Evolutionary conservation across 2,329 filamentous ascomycete genomes (phyloP).

Genomic region (Exophiala lecanii-corni): DNA sequence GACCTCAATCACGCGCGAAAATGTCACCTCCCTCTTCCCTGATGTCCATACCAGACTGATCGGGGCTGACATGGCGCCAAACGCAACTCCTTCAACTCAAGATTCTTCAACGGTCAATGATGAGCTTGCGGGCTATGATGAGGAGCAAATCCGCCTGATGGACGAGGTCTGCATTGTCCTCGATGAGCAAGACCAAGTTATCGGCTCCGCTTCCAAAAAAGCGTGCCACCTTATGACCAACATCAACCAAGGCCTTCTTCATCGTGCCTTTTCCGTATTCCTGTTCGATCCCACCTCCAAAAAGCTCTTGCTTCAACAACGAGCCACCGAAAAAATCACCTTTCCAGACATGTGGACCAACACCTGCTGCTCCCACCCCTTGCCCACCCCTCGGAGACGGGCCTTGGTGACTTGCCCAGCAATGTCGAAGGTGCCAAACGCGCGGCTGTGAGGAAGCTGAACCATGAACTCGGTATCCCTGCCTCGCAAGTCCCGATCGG

Average conservation of each 20-base stretch:
- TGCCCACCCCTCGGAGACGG: slow-evolving; percentile 85
- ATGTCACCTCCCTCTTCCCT: slow-evolving; percentile 82
- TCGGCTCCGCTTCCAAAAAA: slow-evolving; percentile 97
- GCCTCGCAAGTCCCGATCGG: slow-evolving; percentile 82
- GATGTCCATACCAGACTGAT: slow-evolving; percentile 59
- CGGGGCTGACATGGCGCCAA: slow-evolving; percentile 48
- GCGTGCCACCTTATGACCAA: slow-evolving; percentile 98
- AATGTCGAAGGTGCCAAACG: slow-evolving; percentile 82
- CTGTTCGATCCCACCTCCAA: slow-evolving; percentile 86
- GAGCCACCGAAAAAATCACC: slow-evolving; percentile 94
- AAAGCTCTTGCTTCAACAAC: slow-evolving; percentile 88
- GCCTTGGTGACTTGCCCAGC: slow-evolving; percentile 66
- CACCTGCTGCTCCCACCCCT: slow-evolving; percentile 97
- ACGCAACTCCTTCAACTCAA: slow-evolving; percentile 52
- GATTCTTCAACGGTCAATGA: slow-evolving; percentile 33
- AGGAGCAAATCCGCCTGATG: slow-evolving; percentile 96
- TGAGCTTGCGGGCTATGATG: slow-evolving; percentile 87
- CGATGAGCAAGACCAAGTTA: slow-evolving; percentile 85
- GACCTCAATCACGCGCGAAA: slow-evolving; percentile 70
- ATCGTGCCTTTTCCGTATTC: slow-evolving; percentile 97
- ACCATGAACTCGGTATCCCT: slow-evolving; percentile 93
- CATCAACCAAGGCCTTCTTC: slow-evolving; percentile 90
- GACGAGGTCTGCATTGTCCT: slow-evolving; percentile 98
- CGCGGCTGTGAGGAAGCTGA: slow-evolving; percentile 86
- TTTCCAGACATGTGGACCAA: slow-evolving; percentile 99